Evolutionary conservation across 2,329 filamentous ascomycete genomes (phyloP), one percentile per base, ranked within the genome.

Genomic region (Magnaporthiopsis incrustans): DNA sequence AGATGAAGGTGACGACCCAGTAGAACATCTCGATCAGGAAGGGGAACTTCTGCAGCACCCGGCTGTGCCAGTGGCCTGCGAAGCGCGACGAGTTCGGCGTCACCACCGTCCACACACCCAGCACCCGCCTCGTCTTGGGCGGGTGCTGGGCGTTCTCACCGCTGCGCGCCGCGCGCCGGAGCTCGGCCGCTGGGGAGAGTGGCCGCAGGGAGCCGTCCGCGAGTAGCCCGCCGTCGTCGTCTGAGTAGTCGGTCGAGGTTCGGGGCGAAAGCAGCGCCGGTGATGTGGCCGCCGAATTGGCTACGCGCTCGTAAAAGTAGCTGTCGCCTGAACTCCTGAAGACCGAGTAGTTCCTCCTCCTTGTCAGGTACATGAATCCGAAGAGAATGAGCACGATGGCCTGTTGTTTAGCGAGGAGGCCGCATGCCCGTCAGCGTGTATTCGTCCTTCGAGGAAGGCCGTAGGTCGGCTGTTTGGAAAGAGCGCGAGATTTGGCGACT

Each of bases 21-120:
- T 90, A 90, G 73, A 89, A 89, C 85, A 90, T 89, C 73, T 90
- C 87, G 61, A 90, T 81, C 64, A 90, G 73, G 71, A 90, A 90
- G 5, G 88, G 87, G 68, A 86, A 87, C 68, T 85, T 86, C 69
- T 85, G 81, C 61, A 88, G 74, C 63, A 88, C 77, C 32, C 84
- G 79, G 65, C 82, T 86, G 73, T 87, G 85, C 58, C 83, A 70
- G 70, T 87, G 76, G 64, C 81, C 75, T 61, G 80, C 77, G 73
- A 87, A 88, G 15, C 82, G 80, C 27, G 82, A 82, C 5, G 84
- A 83, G 68, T 85, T 85, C 18, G 83, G 84, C 4, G 79, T 85
- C 12, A 74, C 69, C 14, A 75, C 67, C 15, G 69, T 72, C 71
- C 73, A 75, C 56, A 69, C 61, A 22, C 72, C 72, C 25, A 74